These are phyloP conservation scores for Capillidium rhysosporum DNA, from an alignment of 371 early-diverging fungal species.

Conservation along the genomic window DNA sequence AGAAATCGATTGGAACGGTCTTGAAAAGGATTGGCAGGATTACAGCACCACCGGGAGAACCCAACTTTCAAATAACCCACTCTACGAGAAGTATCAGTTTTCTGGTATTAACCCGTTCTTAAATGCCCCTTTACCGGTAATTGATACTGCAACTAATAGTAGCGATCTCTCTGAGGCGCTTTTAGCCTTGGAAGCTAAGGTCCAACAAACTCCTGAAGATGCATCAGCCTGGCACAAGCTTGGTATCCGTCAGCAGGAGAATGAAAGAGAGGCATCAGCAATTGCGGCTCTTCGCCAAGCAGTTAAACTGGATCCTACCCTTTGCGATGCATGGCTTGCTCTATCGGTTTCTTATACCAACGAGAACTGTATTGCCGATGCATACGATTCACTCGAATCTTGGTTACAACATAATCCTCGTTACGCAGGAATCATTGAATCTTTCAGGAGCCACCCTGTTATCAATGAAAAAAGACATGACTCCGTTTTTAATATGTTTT, in stretches of 20 bases:
- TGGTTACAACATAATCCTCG: conserved; percentile 61
- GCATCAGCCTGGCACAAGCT: conserved; percentile 70
- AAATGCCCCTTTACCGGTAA: conserved; percentile 18
- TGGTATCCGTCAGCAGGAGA: conserved; percentile 83
- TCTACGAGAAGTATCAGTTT: conserved; percentile 57
- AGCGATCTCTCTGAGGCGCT: conserved; percentile 64
- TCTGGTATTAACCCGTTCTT: conserved; percentile 58
- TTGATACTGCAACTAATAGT: conserved; percentile 19
- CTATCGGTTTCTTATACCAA: conserved; percentile 88
- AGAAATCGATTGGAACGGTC: conserved; percentile 53
- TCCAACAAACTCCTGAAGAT: conserved; percentile 57
- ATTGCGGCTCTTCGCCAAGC: conserved; percentile 76
- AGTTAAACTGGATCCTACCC: conserved; percentile 41
- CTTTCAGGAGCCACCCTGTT: conserved; percentile 4
- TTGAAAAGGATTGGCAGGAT: conserved; percentile 62
- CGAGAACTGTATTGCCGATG: conserved; percentile 57
- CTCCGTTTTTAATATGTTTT: conserved; percentile 46
- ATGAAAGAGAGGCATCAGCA: conserved; percentile 80
- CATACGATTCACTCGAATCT: conserved; percentile 65
- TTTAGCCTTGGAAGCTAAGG: conserved; percentile 79
- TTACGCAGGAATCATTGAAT: conserved; percentile 25
- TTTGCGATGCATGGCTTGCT: conserved; percentile 59
- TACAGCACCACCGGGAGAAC: conserved; percentile 24
- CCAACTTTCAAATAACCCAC: conserved; percentile 38
- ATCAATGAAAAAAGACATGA: conserved; percentile 29